These are phyloP conservation scores for Colletotrichum sp. DNA, from an alignment of 2,329 filamentous ascomycete genomes.

Conservation along the genomic window DNA sequence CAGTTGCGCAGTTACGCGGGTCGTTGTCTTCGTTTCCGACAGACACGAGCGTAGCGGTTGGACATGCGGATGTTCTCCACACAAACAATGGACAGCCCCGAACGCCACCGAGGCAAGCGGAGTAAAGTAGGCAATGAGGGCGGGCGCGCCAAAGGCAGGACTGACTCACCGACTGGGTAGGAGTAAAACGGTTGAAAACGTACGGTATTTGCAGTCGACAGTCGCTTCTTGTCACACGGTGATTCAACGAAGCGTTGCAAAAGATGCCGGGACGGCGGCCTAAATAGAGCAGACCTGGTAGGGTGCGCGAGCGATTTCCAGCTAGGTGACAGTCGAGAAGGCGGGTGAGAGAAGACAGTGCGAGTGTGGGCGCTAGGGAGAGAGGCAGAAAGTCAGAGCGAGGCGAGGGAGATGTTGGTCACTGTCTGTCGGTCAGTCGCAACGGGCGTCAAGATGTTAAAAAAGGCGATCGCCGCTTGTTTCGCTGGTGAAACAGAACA, in stretches of 20 bases:
- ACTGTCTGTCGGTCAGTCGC: background rate
- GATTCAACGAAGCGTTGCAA: background rate
- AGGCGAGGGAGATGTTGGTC: background rate
- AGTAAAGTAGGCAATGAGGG: background rate
- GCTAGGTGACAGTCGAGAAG: background rate
- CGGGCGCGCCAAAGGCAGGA: background rate
- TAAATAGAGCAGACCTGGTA: background rate
- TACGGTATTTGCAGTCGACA: background rate
- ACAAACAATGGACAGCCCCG: background rate
- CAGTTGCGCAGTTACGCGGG: background rate
- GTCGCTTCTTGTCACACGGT: background rate
- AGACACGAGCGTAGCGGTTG: background rate
- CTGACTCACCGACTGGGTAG: constrained; percentile 3
- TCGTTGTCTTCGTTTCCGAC: background rate
- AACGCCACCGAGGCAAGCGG: constrained; percentile 4
- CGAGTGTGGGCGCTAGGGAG: background rate
- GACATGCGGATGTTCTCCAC: constrained; percentile 6
- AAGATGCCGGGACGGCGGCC: background rate
- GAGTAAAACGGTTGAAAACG: background rate
- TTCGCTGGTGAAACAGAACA: background rate
- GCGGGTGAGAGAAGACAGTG: background rate
- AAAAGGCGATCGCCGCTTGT: background rate
- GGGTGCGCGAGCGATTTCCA: background rate
- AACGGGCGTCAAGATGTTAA: background rate
- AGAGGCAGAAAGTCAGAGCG: background rate